phyloP scores from a whole-genome alignment of 768 basidiomycete genomes.

The Pleurotus sapidus region DNA sequence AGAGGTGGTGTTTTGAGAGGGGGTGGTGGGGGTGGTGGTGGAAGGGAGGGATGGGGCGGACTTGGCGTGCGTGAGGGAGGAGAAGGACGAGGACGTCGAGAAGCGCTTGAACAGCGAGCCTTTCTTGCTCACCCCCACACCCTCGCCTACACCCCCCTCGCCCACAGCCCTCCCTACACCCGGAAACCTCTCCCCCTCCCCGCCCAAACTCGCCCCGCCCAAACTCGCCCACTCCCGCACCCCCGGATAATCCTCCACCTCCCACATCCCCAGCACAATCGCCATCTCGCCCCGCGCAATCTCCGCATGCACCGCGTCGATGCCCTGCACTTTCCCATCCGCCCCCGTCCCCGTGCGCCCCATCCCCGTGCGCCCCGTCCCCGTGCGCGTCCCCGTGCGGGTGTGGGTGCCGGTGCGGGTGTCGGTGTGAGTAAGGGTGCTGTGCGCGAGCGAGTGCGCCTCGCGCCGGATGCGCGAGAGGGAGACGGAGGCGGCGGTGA shows the following conservation, averaged over 20 bases:
- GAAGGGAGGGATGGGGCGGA: too few relatives aligned
- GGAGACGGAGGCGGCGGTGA: neutral
- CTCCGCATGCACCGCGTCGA: constrained; percentile 46
- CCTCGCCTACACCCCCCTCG: neutral
- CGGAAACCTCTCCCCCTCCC: neutral
- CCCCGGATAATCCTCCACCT: constrained; percentile 13
- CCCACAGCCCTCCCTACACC: neutral
- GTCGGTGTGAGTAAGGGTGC: too few relatives aligned
- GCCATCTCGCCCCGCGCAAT: constrained; percentile 70
- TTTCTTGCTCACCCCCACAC: neutral
- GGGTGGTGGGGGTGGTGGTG: neutral
- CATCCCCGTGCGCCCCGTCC: neutral
- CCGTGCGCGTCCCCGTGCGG: neutral
- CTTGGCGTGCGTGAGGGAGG: neutral
- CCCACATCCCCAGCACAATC: constrained; percentile 58
- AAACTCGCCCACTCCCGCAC: neutral
- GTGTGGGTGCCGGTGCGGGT: too few relatives aligned
- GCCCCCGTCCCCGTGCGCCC: neutral
- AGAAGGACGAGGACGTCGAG: neutral
- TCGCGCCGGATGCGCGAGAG: neutral
- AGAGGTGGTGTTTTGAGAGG: neutral
- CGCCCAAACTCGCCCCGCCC: neutral
- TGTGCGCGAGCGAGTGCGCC: too few relatives aligned
- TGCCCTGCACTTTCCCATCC: neutral
- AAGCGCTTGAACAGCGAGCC: neutral